Conservation (phyloP, 1,284 basidiomycete genomes). For the Rhodotorula mucilaginosa region DNA sequence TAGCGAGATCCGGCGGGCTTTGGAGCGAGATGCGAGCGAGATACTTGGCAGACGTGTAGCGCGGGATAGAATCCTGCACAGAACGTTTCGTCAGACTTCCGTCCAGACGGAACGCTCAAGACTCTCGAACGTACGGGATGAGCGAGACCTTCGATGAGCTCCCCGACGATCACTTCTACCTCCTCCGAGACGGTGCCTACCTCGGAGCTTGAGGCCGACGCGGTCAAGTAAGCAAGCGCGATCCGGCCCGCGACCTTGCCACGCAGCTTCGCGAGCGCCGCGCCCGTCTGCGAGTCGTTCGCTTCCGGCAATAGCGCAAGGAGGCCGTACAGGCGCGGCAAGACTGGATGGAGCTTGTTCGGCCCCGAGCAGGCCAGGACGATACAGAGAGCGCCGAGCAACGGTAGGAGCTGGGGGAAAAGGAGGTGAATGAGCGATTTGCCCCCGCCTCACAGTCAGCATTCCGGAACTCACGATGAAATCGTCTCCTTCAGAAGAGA, state of each 20-base stretch:
- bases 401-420: background rate
- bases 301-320: constrained; percentile 15
- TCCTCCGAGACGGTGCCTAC: constrained; percentile 75
- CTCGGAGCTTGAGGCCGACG: constrained; percentile 39
- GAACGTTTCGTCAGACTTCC: background rate
- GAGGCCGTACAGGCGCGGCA: constrained; percentile 17
- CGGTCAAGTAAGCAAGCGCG: constrained; percentile 19
- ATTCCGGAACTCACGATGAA: no score
- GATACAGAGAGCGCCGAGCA: constrained; percentile 17
- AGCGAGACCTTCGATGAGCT: constrained; percentile 70
- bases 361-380: constrained; percentile 14
- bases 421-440: no score
- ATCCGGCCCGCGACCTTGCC: constrained; percentile 34
- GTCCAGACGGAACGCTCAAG: background rate
- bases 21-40: constrained; percentile 79
- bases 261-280: constrained; percentile 1
- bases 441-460: no score
- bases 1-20: constrained; percentile 69
- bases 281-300: background rate
- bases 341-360: background rate
- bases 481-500: background rate
- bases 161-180: constrained; percentile 71
- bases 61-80: constrained; percentile 82
- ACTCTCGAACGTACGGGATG: constrained; percentile 60
- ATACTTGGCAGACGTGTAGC: constrained; percentile 93